Base-by-base conservation (phyloP, 2,329 filamentous ascomycete species). In the Cercospora zeae-maydis region DNA sequence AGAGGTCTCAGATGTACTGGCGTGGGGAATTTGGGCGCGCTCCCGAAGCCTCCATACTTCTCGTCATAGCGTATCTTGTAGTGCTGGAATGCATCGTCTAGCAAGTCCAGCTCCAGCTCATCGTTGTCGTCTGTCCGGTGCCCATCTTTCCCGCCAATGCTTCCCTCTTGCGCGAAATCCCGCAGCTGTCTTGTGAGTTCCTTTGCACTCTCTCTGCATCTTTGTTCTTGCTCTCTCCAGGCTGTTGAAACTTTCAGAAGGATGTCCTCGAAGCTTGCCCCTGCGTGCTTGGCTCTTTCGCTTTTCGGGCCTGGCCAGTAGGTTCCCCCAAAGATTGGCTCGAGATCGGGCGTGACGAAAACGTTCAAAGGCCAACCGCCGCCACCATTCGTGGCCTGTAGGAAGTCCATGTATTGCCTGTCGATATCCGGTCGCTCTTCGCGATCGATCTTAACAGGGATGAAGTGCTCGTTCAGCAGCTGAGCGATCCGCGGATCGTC, bases 401-500 rank as follows among this genome's bases (percentile, higher is more conserved):
- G 89, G 76, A 96, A 99, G 79, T 96, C 96, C 92, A 97, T 97
- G 76, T 98, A 98, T 67, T 98, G 93, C 65, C 90, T 88, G 74
- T 99, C 95, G 67, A 98, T 87, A 74, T 98, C 93, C 8, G 93
- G 93, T 27, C 93, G 87, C 77, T 96, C 92, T 77, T 99, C 95
- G 64, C 93, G 87, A 77, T 99, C 95, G 72, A 98, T 86, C 71
- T 97, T 90, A 75, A 98, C 87, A 3, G 95, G 93, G 49, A 99
- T 86, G 76, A 98, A 99, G 62, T 86, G 85, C 64, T 88, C 82
- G 79, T 98, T 99, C 36, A 99, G 83, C 62, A 96, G 82, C 24
- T 85, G 79, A 14, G 95, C 92, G 64, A 96, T 88, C 66, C 92
- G 87, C 1, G 85, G 81, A 69, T 96, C 91, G 75, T 88, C 88